Evolutionary conservation across 495 filamentous ascomycete genomes (phyloP), one percentile per base, ranked within the genome.

Genomic region (Daldinia grandis): DNA sequence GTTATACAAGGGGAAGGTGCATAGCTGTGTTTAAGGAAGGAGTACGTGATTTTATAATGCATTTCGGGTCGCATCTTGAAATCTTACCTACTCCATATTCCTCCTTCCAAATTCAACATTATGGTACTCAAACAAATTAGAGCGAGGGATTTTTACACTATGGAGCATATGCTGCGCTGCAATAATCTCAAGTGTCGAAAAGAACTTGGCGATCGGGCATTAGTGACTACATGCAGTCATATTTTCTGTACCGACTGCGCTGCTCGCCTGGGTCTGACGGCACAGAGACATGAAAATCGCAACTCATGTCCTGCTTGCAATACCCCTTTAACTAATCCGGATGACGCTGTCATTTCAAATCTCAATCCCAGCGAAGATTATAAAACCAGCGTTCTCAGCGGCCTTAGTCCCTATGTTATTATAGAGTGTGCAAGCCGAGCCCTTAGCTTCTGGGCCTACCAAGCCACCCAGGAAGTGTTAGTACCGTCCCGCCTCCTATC

Each of bases 201-300:
- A n/a, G 85, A 90, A 64, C 83, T 97, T 37, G 86, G 86, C 28
- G 89, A 92, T 51, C 86, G 87, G 59, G 94, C 94, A 4, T 87
- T 97, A 0, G 94, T 98, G 38, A 97, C 95, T 4, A 96, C 92
- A 24, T 98, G 95, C 62, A 97, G 94, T 61, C 95, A 98, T 78
- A 90, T 94, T 60, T 95, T 97, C 79, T 98, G 95, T 76, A 76
- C 90, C 8, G 79, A 83, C 28, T 99, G 95, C 74, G 91, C 93
- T 47, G 85, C 90, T 27, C 80, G 73, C 9, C 83, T 91, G 3
- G 91, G 91, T 3, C 84, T 97, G 25, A 87, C 88, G 0, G 85
- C 78, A 25, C 82, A 87, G 28, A 81, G 82, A 1, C 82, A 85
- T 9, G 82, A 83, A 31, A 73, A 74, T 38, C 83, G 83, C 31